Conservation (phyloP, 1,284 basidiomycete species). For the Apiotrichum akiyoshidainum region DNA sequence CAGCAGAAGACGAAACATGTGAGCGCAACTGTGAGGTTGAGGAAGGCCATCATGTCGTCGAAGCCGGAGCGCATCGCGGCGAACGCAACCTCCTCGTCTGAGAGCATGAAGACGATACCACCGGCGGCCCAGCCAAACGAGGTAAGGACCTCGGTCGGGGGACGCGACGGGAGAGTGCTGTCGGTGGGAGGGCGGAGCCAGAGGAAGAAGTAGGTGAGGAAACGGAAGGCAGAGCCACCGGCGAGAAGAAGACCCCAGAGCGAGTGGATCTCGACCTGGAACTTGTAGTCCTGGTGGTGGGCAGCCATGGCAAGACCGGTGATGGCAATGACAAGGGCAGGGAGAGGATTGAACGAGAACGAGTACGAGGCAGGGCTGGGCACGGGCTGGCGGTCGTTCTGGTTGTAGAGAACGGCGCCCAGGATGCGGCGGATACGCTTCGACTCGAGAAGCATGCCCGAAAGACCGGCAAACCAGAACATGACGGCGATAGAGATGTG, state of each 20-base stretch:
- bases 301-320: conserved; percentile 96
- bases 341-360: conserved; percentile 89
- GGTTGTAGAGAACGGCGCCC: conserved; percentile 21
- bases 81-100: conserved; percentile 83
- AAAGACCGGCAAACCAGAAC: conserved; percentile 91
- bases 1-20: conserved; percentile 80
- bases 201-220: conserved; percentile 84
- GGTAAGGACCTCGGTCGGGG: conserved; percentile 86
- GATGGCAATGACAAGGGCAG: conserved; percentile 85
- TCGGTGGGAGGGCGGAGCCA: conserved; percentile 64
- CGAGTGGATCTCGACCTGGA: conserved; percentile 75
- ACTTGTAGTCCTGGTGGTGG: conserved; percentile 76
- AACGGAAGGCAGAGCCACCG: conserved; percentile 59
- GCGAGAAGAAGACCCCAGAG: conserved; percentile 92
- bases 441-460: conserved; percentile 88
- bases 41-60: conserved; percentile 63
- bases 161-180: conserved; percentile 80
- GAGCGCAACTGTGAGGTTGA: conserved; percentile 60
- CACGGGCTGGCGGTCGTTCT: conserved; percentile 32
- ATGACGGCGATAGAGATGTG: conserved; percentile 83
- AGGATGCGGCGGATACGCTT: conserved; percentile 59
- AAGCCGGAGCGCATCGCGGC: conserved; percentile 86
- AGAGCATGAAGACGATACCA: conserved; percentile 86
- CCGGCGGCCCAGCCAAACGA: conserved; percentile 81
- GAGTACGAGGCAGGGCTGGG: conserved; percentile 68